phyloP scores from a whole-genome alignment of 2,329 filamentous ascomycete species.

The Aspergillus sp. region DNA sequence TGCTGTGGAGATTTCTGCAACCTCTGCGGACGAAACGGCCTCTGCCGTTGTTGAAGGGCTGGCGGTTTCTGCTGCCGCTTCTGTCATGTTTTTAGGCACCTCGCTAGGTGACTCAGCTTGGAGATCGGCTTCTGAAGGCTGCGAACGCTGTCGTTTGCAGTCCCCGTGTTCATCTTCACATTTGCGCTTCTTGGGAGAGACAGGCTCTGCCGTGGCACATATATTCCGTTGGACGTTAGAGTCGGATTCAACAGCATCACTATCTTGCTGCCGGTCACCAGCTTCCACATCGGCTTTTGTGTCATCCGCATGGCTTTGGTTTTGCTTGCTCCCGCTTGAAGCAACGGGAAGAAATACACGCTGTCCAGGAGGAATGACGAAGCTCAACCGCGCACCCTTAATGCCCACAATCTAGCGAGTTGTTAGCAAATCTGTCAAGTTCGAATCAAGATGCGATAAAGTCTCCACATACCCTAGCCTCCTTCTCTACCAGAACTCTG shows the following conservation, averaged over 20 bases:
- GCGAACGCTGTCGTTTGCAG: not conserved
- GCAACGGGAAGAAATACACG: slow-evolving; percentile 33
- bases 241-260: not conserved
- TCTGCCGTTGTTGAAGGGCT: slow-evolving; percentile 1
- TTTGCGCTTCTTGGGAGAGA: slow-evolving; percentile 18
- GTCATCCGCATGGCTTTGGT: not conserved
- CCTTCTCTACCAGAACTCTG: slow-evolving; percentile 44
- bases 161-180: slow-evolving; percentile 10
- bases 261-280: not conserved
- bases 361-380: slow-evolving; percentile 43
- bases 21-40: not conserved
- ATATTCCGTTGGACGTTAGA: not conserved
- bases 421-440: not conserved
- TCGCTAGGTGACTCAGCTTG: not conserved
- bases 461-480: slow-evolving; percentile 38
- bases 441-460: not conserved
- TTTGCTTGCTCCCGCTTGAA: not conserved
- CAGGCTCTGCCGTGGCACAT: not conserved
- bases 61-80: slow-evolving; percentile 4
- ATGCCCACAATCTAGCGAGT: slow-evolving; percentile 35
- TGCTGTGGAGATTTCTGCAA: not conserved
- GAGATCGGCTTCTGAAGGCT: slow-evolving; percentile 1
- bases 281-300: not conserved
- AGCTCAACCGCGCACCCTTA: slow-evolving; percentile 35
- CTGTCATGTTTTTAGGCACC: not conserved